phyloP scores from a whole-genome alignment of 192 early-diverging fungal genomes.

The Coemansia sp. region DNA sequence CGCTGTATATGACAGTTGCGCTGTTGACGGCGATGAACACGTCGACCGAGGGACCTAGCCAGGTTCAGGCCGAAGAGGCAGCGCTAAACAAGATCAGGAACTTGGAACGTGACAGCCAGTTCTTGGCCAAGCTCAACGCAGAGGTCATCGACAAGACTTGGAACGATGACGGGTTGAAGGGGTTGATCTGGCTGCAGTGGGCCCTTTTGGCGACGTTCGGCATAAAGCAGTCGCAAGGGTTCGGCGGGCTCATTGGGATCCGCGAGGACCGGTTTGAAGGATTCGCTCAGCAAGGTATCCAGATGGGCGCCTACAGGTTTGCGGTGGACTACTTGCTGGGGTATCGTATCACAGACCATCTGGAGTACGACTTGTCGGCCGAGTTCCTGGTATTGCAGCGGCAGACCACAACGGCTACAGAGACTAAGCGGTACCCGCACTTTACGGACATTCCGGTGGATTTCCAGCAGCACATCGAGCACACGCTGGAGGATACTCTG shows the following conservation, averaged over 20 bases:
- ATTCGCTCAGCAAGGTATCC: slow-evolving; percentile 59
- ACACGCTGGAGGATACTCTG: slow-evolving; percentile 56
- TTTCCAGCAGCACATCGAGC: slow-evolving; percentile 58
- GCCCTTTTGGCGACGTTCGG: slow-evolving; percentile 57
- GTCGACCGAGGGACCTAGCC: slow-evolving; percentile 21
- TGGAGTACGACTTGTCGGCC: slow-evolving; percentile 47
- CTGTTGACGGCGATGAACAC: slow-evolving; percentile 41
- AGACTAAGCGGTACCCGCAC: slow-evolving; percentile 33
- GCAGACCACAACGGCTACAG: slow-evolving; percentile 18
- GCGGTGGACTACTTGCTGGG: slow-evolving; percentile 65
- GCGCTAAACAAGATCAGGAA: slow-evolving; percentile 48
- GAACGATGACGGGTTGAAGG: slow-evolving; percentile 53
- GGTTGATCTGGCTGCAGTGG: slow-evolving; percentile 64
- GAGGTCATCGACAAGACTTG: slow-evolving; percentile 48
- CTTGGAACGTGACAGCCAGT: slow-evolving; percentile 42
- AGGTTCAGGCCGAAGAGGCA: slow-evolving; percentile 34
- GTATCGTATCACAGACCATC: slow-evolving; percentile 48
- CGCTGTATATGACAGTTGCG: slow-evolving; percentile 38
- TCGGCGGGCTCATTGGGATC: slow-evolving; percentile 49
- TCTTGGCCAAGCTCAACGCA: slow-evolving; percentile 39
- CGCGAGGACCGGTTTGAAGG: slow-evolving; percentile 52
- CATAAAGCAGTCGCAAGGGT: slow-evolving; percentile 51
- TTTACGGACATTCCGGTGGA: slow-evolving; percentile 40
- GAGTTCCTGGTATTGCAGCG: slow-evolving; percentile 45
- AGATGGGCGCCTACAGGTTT: slow-evolving; percentile 62